Evolutionary conservation across 2,329 filamentous ascomycete species (phyloP).

Genomic region (Hypomyces rosellus): DNA sequence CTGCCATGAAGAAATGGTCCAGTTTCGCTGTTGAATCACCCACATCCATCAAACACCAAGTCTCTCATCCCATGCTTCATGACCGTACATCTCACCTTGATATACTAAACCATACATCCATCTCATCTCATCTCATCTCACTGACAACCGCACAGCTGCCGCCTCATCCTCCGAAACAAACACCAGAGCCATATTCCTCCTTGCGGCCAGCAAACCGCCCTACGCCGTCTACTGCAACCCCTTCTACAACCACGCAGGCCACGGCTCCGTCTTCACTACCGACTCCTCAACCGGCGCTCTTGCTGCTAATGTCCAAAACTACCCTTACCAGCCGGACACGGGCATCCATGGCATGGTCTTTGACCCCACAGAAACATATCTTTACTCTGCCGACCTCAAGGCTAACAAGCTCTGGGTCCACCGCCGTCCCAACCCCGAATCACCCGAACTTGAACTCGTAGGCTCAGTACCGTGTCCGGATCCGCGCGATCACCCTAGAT

Average conservation of each 20-base stretch:
- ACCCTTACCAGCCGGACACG: constrained; percentile 61
- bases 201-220: constrained; percentile 70
- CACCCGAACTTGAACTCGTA: constrained; percentile 59
- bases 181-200: constrained; percentile 82
- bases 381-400: constrained; percentile 73
- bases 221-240: constrained; percentile 85
- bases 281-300: constrained; percentile 48
- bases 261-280: constrained; percentile 69
- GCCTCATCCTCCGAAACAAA: constrained; percentile 66
- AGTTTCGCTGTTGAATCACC: constrained; percentile 72
- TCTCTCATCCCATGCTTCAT: constrained; percentile 68
- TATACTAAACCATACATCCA: neutral
- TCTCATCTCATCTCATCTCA: too few relatives aligned
- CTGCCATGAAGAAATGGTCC: constrained; percentile 90
- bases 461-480: constrained; percentile 67
- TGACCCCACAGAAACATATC: constrained; percentile 63
- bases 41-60: constrained; percentile 67
- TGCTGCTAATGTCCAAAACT: constrained; percentile 62
- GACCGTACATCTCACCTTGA: constrained; percentile 52
- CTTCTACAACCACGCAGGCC: constrained; percentile 80
- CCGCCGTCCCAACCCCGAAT: constrained; percentile 45
- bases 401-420: constrained; percentile 83
- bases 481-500: constrained; percentile 71
- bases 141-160: constrained; percentile 41
- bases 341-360: constrained; percentile 82